A percentile compares a stretch with the other conserved stretches of the same genome.
Evolutionary conservation across 2,329 filamentous ascomycete genomes (phyloP).

Genomic region (Phaeoacremonium minimum): DNA sequence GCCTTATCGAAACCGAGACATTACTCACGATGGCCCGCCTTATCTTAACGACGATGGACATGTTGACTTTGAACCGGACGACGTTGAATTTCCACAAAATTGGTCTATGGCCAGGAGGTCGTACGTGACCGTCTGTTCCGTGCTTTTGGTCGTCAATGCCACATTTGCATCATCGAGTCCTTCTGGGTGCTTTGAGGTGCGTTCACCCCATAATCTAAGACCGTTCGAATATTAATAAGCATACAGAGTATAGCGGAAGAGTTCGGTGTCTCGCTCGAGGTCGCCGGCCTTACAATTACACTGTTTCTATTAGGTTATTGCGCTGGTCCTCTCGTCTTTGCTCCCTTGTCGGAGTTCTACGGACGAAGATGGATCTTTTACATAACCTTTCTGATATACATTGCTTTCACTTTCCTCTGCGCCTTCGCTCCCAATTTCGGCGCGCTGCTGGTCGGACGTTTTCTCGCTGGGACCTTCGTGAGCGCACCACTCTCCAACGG

Average conservation of each 20-base stretch:
- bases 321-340: slow-evolving; percentile 54
- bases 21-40: slow-evolving; percentile 28
- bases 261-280: slow-evolving; percentile 42
- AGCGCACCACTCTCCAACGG: slow-evolving; percentile 43
- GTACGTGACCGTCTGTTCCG: slow-evolving; percentile 33
- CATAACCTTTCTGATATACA: slow-evolving; percentile 40
- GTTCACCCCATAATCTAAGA: slow-evolving; percentile 9
- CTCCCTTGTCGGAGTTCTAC: slow-evolving; percentile 54
- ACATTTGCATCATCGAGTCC: slow-evolving; percentile 45
- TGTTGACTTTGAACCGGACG: slow-evolving; percentile 44
- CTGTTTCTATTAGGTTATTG: slow-evolving; percentile 54
- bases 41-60: slow-evolving; percentile 44
- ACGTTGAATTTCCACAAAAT: slow-evolving; percentile 46
- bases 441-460: slow-evolving; percentile 47
- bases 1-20: slow-evolving; percentile 39
- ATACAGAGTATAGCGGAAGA: slow-evolving; percentile 33
- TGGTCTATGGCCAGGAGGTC: slow-evolving; percentile 36
- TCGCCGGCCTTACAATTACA: slow-evolving; percentile 44
- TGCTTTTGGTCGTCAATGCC: slow-evolving; percentile 48
- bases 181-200: slow-evolving; percentile 25
- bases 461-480: slow-evolving; percentile 51
- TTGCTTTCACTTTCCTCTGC: slow-evolving; percentile 48
- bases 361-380: slow-evolving; percentile 50
- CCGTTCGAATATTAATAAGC: slow-evolving; percentile 25
- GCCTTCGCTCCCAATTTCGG: slow-evolving; percentile 51